Evolutionary conservation across 108 stramenopile species (phyloP), one percentile per base, ranked within the genome.

Genomic region (Skeletonema potamos): DNA sequence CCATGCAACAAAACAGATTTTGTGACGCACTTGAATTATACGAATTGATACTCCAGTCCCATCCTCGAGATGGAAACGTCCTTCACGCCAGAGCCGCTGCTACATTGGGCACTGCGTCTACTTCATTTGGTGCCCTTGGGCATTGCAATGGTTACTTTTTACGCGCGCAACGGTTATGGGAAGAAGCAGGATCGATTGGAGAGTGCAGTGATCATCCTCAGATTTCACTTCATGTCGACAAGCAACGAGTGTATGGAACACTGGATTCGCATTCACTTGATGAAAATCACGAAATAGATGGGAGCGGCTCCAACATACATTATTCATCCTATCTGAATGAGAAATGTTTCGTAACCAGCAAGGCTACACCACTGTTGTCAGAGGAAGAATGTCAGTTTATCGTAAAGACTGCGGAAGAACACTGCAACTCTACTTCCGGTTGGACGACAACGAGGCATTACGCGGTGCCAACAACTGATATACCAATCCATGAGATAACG

Each of bases 391-490:
- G 92, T 58, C 48, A 72, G 30, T 66, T 86, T 24, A 29, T 89
- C 0, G 87, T 94, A 41, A 44, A 66, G 20, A 70, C 64, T 76
- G 89, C 92, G 0, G 66, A 79, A 66, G 32, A 70, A 36, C 9
- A 63, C 66, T 46, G 81, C 62, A 22, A 56, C 11, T 17, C 32
- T 58, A 51, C 32, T 5, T n/a, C 32, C 1, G 89, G 86, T 2
- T 98, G 97, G 97, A 96, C 95, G 26, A 93, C 94, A 13, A 74
- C 85, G 27, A 87, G 97, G 0, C 97, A 98, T 77, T 96, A 97
- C 66, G 87, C 96, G 2, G 97, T 98, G n/a, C 97, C 97, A 29
- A 98, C 97, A 11, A 93, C 89, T 34, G 97, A 98, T 74, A 62
- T 97, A 24, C 96, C 96, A 6, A 81, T 98, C 11, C 93, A 96